Evolutionary conservation across 495 filamentous ascomycete genomes (phyloP).

Genomic region (Cetradonia linearis): DNA sequence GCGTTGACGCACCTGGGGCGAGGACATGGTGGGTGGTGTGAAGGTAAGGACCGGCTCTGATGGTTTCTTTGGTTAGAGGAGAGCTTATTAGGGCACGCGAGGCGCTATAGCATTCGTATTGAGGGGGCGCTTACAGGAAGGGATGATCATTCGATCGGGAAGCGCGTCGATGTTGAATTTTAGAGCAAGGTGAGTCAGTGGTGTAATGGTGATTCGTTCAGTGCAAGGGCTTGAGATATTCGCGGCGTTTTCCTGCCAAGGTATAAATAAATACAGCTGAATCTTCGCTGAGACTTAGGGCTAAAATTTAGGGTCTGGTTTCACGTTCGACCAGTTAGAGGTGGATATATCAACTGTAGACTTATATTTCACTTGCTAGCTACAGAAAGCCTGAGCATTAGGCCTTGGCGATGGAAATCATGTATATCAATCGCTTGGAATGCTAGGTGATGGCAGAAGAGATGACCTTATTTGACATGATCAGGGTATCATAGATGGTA

Average conservation of each 20-base stretch:
- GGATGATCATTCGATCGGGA: background rate
- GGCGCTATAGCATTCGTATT: background rate
- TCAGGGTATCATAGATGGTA: constrained; percentile 1
- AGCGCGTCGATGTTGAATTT: background rate
- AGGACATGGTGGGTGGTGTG: constrained; percentile 20
- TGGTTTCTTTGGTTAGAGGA: background rate
- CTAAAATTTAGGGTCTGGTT: background rate
- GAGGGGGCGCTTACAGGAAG: constrained; percentile 1
- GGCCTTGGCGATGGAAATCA: no score
- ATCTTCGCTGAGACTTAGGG: background rate
- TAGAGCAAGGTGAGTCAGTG: background rate
- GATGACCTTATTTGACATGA: background rate
- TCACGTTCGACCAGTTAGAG: no score
- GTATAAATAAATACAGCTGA: background rate
- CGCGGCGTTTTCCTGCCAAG: background rate
- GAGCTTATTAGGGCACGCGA: background rate
- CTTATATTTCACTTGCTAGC: background rate
- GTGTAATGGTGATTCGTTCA: background rate
- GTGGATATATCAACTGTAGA: no score
- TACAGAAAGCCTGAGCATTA: background rate
- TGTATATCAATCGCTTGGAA: background rate
- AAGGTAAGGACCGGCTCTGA: constrained; percentile 17
- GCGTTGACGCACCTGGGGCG: constrained; percentile 43
- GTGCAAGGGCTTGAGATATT: background rate
- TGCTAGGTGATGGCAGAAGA: background rate